These are phyloP conservation scores for Erigeron philadelphicus DNA, from an alignment of 140 eudicot genomes.

Conservation along the genomic window DNA sequence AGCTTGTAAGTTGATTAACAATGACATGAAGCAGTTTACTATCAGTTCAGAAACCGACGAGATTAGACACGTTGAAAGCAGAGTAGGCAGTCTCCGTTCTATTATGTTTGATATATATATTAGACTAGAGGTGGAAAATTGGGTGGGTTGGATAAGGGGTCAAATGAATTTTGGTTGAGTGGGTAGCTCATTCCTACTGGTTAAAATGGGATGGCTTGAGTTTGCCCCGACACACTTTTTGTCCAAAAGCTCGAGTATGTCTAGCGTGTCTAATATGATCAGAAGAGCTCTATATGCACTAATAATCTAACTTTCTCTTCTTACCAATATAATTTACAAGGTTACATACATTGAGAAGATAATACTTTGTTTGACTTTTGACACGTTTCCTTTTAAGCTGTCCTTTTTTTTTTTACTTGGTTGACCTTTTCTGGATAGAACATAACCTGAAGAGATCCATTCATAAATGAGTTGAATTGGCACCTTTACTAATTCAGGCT, in stretches of 20 bases:
- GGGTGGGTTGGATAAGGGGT: neutral
- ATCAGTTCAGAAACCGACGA: slow-evolving; percentile 91
- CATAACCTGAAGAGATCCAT: neutral
- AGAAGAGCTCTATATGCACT: no score
- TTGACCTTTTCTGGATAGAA: neutral
- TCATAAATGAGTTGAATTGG: neutral
- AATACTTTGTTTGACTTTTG: no score
- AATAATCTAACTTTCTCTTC: no score
- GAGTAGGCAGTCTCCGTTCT: slow-evolving; percentile 39
- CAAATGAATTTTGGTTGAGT: neutral
- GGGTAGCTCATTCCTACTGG: no score
- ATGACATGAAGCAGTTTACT: slow-evolving; percentile 79
- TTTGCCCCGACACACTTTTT: no score
- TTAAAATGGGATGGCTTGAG: no score
- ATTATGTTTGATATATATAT: neutral
- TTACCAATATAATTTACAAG: no score
- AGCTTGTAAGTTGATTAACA: slow-evolving; percentile 92
- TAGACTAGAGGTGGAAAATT: neutral
- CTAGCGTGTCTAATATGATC: no score
- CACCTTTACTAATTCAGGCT: slow-evolving; percentile 13
- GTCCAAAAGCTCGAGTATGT: no score
- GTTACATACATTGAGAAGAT: no score
- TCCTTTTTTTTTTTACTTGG: neutral
- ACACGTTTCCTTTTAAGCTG: no score
- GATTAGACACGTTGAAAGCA: slow-evolving; percentile 71